Evolutionary conservation across 768 basidiomycete species (phyloP).

Genomic region (Pulveroboletus ravenelii): DNA sequence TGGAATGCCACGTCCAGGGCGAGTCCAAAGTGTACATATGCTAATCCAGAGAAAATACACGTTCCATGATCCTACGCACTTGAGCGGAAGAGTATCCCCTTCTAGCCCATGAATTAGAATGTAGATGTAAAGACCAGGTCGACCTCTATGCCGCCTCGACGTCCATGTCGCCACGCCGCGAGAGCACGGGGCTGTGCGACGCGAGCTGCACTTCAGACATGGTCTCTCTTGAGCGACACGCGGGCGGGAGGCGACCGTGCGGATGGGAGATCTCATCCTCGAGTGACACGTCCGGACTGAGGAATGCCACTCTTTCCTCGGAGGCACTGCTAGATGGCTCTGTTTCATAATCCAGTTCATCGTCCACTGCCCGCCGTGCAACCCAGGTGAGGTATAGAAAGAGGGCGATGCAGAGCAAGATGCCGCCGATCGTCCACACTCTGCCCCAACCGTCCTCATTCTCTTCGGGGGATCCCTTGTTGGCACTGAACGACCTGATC

Average conservation of each 20-base stretch:
- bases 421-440: constrained; percentile 65
- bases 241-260: constrained; percentile 16
- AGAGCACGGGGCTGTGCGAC: constrained; percentile 11
- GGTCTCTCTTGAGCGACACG: constrained; percentile 17
- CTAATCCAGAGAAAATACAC: constrained; percentile 8
- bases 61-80: constrained; percentile 4
- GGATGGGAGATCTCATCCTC: constrained; percentile 22
- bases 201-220: constrained; percentile 49
- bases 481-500: constrained; percentile 68
- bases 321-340: constrained; percentile 25
- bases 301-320: constrained; percentile 55
- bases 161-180: constrained; percentile 14
- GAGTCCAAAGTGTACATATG: constrained; percentile 20
- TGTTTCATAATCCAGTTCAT: constrained; percentile 45
- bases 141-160: constrained; percentile 7
- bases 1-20: constrained; percentile 3
- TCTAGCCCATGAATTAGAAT: background rate
- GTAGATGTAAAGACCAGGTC: background rate
- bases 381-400: constrained; percentile 78
- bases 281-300: constrained; percentile 30
- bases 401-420: constrained; percentile 66
- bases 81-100: background rate
- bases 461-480: constrained; percentile 41
- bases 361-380: constrained; percentile 64
- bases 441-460: constrained; percentile 43